Base-by-base conservation (phyloP, 148 eudicot species). In the Rhododendron ovatum region DNA sequence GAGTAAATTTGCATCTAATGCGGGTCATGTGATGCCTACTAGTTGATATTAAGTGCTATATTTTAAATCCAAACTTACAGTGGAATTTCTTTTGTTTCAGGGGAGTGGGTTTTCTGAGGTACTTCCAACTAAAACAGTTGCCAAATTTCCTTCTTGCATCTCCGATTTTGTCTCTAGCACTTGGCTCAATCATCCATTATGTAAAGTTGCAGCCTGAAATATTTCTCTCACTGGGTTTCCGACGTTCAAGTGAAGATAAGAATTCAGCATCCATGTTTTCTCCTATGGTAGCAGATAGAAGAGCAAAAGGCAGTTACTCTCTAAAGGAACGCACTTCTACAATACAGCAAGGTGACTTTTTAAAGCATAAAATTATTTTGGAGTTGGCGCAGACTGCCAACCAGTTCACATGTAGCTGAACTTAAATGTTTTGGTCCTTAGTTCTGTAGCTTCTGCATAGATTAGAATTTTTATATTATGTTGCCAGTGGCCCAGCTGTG, bases 111-210 rank as follows among this genome's bases (percentile, higher is more conserved):
- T 95, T 98, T 88, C 89, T 98, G 90, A 89, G 90, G 87, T 94
- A 94, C 88, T 98, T 98, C 83, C 94, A 94, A 89, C 83, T 93
- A 50, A 98, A 95, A 89, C 98, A 95, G 90, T 87, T 94, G 87
- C 99, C 99, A 45, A 98, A 98, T 86, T 97, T 97, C 87, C 89
- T 98, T 47, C 98, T 98, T 78, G 98, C 98, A 75, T 90, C 93
- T 63, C 99, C 98, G 12, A 92, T 95, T 89, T 87, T 98, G 74
- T 98, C 95, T 65, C 88, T 93, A 83, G 95, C 98, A 78, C 90
- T 90, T 82, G 91, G 93, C 89, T 91, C 96, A 26, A 89, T 93
- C 59, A 71, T 83, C 83, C 88, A 93, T 85, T 93, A 91, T 89
- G 90, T 90, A 83, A 95, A 95, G 88, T 88, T 76, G 82, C 89